Evolutionary conservation across 1,284 basidiomycete species (phyloP).

Genomic region (Ustilago esculenta): DNA sequence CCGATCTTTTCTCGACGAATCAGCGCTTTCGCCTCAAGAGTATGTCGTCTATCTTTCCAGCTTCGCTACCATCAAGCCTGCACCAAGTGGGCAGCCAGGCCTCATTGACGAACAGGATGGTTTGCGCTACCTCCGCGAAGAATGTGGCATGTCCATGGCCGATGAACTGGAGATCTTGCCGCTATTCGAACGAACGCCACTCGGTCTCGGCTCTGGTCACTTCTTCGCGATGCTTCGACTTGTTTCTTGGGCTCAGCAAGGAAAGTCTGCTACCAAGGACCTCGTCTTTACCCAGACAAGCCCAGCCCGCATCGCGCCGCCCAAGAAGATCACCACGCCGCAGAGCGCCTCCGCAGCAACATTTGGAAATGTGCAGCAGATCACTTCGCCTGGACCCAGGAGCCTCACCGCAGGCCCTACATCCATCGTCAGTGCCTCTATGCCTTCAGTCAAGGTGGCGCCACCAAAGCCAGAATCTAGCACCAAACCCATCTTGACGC

Average conservation of each 20-base stretch:
- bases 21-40: constrained; percentile 65
- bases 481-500: constrained; percentile 44
- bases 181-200: constrained; percentile 62
- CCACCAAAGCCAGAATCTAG: constrained; percentile 38
- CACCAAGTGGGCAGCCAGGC: constrained; percentile 58
- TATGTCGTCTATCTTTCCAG: constrained; percentile 56
- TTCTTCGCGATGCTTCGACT: constrained; percentile 65
- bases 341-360: constrained; percentile 39
- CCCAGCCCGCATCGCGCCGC: constrained; percentile 41
- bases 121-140: constrained; percentile 59
- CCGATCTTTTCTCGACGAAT: constrained; percentile 54
- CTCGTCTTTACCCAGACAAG: constrained; percentile 63
- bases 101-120: constrained; percentile 63
- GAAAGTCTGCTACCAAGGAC: constrained; percentile 39
- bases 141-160: constrained; percentile 57
- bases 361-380: constrained; percentile 30
- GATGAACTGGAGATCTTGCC: constrained; percentile 66
- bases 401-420: constrained; percentile 31
- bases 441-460: constrained; percentile 12
- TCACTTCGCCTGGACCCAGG: constrained; percentile 30
- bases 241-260: constrained; percentile 63
- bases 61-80: constrained; percentile 55
- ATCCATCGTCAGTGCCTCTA: constrained; percentile 6
- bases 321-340: constrained; percentile 26
- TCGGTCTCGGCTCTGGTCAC: constrained; percentile 61